A percentile compares a stretch with the other conserved stretches of the same genome.
Conservation (phyloP, 495 filamentous ascomycete species). For the Usnea hakonensis region DNA sequence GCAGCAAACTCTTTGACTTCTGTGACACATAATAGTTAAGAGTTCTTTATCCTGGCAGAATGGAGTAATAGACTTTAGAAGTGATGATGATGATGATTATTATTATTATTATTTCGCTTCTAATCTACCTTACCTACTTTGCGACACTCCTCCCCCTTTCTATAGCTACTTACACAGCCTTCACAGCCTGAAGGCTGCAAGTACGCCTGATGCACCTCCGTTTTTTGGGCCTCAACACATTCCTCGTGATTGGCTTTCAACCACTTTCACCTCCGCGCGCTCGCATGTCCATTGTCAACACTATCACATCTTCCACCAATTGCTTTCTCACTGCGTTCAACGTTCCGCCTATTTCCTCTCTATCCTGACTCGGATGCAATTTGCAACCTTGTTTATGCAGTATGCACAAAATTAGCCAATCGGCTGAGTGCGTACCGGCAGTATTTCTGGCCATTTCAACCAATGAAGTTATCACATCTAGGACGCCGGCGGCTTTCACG, state of each 20-base stretch:
- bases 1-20: no score
- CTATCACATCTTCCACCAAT: slow-evolving; percentile 1
- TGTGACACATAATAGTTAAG: no score
- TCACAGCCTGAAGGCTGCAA: no score
- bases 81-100: no score
- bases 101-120: background rate
- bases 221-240: background rate
- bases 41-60: no score
- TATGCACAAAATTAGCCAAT: background rate
- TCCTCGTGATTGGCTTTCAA: background rate
- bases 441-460: background rate
- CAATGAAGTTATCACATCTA: background rate
- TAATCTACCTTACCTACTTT: no score
- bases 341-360: background rate
- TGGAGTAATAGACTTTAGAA: no score
- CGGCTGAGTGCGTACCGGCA: background rate
- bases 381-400: background rate
- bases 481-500: background rate
- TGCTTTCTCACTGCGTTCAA: background rate
- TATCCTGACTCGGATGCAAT: background rate
- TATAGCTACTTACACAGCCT: background rate
- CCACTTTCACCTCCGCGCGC: background rate
- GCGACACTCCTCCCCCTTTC: background rate
- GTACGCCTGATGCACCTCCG: slow-evolving; percentile 2
- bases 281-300: background rate